Conservation (phyloP, 352 stramenopile genomes). For the Globisporangium heterothallicum region DNA sequence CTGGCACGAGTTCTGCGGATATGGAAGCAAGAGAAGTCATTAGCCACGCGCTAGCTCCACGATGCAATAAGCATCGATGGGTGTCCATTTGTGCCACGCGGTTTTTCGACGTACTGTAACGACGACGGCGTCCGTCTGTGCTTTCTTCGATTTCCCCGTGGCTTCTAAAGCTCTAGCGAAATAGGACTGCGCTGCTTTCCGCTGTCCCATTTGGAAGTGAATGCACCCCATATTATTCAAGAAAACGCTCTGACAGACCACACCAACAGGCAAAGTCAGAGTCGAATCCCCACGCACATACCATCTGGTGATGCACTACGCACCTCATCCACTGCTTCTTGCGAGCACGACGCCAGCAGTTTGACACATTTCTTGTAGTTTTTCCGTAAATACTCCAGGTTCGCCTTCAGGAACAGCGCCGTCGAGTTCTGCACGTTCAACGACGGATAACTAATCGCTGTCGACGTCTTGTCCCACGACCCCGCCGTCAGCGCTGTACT, state of each 20-base stretch:
- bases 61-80: too few relatives aligned
- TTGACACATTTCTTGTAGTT: slow-evolving; percentile 95
- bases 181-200: slow-evolving; percentile 89
- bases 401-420: slow-evolving; percentile 89
- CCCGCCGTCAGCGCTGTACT: slow-evolving; percentile 7
- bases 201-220: slow-evolving; percentile 88
- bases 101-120: slow-evolving; percentile 31
- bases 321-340: slow-evolving; percentile 77
- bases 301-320: neutral
- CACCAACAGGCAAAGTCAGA: slow-evolving; percentile 3
- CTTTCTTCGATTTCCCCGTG: slow-evolving; percentile 49
- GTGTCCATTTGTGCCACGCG: too few relatives aligned
- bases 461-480: slow-evolving; percentile 64
- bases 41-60: too few relatives aligned
- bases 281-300: neutral
- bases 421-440: slow-evolving; percentile 85
- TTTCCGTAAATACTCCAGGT: slow-evolving; percentile 91
- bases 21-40: too few relatives aligned
- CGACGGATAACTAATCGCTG: slow-evolving; percentile 67
- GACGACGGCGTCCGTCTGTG: slow-evolving; percentile 38
- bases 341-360: slow-evolving; percentile 86
- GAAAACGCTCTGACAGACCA: slow-evolving; percentile 53
- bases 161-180: slow-evolving; percentile 82
- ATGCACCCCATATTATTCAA: slow-evolving; percentile 92
- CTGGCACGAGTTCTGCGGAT: slow-evolving; percentile 58